Conservation (phyloP, 2,329 filamentous ascomycete genomes). For the Xylaria sp. region DNA sequence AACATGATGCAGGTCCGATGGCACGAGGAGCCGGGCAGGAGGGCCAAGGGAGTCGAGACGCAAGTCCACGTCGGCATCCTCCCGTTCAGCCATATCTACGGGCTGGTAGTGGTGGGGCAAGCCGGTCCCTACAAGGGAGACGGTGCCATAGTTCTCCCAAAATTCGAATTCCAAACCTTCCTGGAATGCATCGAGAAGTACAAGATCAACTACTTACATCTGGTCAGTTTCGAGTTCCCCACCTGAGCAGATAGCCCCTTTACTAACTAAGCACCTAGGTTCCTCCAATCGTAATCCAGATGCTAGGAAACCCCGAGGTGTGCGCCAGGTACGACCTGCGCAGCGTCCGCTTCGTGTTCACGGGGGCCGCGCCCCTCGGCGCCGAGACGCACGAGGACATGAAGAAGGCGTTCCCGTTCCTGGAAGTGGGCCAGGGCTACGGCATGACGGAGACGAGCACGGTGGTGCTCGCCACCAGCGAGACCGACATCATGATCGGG, state of each 20-base stretch:
- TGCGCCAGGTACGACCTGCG: constrained; percentile 72
- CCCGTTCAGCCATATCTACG: constrained; percentile 79
- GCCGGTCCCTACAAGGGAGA: constrained; percentile 70
- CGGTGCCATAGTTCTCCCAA: constrained; percentile 68
- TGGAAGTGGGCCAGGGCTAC: constrained; percentile 68
- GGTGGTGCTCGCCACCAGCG: constrained; percentile 63
- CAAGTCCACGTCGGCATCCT: constrained; percentile 63
- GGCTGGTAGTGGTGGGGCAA: constrained; percentile 71
- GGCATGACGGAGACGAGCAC: constrained; percentile 80
- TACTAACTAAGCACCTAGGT: constrained; percentile 50
- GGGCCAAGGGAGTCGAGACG: constrained; percentile 33
- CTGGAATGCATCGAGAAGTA: constrained; percentile 66
- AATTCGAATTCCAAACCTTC: constrained; percentile 69
- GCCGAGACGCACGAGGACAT: constrained; percentile 68
- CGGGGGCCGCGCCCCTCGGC: constrained; percentile 78
- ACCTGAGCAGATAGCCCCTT: not conserved
- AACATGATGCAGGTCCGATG: constrained; percentile 66
- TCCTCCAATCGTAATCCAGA: constrained; percentile 78
- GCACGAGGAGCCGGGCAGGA: constrained; percentile 42
- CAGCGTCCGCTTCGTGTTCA: constrained; percentile 67
- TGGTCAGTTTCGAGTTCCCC: constrained; percentile 49
- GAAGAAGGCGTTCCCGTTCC: constrained; percentile 47
- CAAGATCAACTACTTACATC: constrained; percentile 66
- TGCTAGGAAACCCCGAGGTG: constrained; percentile 66
- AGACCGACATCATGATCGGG: constrained; percentile 69